phyloP scores from a whole-genome alignment of 169 alveolate species.

The Perkinsus olseni region DNA sequence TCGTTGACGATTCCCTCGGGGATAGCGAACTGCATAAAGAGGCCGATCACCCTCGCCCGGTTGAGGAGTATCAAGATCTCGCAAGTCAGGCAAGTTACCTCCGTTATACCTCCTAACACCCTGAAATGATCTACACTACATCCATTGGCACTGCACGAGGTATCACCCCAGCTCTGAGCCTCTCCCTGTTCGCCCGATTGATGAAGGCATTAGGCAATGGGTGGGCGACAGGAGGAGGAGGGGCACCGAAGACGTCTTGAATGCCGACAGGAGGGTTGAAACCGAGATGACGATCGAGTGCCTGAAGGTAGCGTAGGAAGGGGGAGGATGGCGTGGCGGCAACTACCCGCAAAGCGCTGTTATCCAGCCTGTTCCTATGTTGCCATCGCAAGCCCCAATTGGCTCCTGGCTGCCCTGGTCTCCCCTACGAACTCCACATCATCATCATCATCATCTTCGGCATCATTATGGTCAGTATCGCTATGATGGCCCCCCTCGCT shows the following conservation, averaged over 20 bases:
- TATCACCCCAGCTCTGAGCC: background rate
- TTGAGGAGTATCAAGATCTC: background rate
- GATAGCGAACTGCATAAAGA: background rate
- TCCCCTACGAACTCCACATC: background rate
- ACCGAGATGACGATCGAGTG: background rate
- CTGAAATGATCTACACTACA: background rate
- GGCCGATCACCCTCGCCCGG: background rate
- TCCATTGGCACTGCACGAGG: background rate
- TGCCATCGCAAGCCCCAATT: background rate
- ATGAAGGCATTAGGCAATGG: background rate
- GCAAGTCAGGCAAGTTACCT: background rate
- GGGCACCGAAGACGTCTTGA: background rate
- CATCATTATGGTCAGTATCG: too few relatives aligned
- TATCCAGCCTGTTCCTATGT: background rate
- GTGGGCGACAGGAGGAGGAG: background rate
- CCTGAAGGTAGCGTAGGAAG: background rate
- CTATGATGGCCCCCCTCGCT: too few relatives aligned
- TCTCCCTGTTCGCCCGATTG: background rate
- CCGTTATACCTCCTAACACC: background rate
- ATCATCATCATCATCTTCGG: background rate
- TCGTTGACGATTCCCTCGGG: background rate
- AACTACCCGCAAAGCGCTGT: background rate
- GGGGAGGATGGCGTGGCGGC: background rate
- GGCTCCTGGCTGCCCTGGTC: background rate
- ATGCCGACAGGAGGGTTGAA: background rate